Evolutionary conservation across 2,329 filamentous ascomycete genomes (phyloP).

Genomic region (Epichloe coenophiala): DNA sequence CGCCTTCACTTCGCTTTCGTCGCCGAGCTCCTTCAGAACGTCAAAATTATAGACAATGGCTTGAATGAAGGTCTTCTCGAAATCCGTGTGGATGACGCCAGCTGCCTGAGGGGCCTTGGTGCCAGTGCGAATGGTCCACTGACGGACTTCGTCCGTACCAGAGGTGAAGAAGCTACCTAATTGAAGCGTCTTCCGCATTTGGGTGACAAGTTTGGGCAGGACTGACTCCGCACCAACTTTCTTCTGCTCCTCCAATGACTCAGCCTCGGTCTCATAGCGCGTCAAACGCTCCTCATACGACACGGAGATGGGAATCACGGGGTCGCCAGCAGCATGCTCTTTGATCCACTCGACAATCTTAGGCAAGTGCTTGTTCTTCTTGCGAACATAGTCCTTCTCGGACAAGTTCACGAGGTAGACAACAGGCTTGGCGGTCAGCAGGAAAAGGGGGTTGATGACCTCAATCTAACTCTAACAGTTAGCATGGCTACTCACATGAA

Average conservation of each 20-base stretch:
- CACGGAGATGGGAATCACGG: conserved; percentile 86
- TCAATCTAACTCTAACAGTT: conserved; percentile 54
- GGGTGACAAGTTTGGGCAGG: conserved; percentile 78
- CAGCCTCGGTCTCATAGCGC: conserved; percentile 62
- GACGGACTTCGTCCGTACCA: conserved; percentile 87
- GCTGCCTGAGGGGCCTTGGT: conserved; percentile 97
- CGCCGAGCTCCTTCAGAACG: conserved; percentile 70
- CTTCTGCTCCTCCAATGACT: conserved; percentile 77
- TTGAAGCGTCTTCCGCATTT: conserved; percentile 86
- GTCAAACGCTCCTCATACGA: conserved; percentile 86
- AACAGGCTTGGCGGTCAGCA: conserved; percentile 91
- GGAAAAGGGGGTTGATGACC: conserved; percentile 90
- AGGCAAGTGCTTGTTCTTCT: conserved; percentile 98
- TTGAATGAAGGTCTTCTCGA: conserved; percentile 99
- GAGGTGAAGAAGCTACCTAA: conserved; percentile 96
- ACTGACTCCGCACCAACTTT: conserved; percentile 74
- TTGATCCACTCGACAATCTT: conserved; percentile 96
- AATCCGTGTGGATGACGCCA: conserved; percentile 95
- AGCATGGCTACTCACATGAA: conserved; percentile 7
- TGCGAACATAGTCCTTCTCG: conserved; percentile 91
- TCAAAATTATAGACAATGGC: conserved; percentile 84
- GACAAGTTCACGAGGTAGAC: conserved; percentile 96
- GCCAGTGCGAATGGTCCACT: conserved; percentile 94
- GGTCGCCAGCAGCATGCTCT: conserved; percentile 72
- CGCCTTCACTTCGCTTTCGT: conserved; percentile 77